A percentile compares a stretch with the other conserved stretches of the same genome.
Conservation (phyloP, 148 eudicot genomes). For the Silene uniflora region DNA sequence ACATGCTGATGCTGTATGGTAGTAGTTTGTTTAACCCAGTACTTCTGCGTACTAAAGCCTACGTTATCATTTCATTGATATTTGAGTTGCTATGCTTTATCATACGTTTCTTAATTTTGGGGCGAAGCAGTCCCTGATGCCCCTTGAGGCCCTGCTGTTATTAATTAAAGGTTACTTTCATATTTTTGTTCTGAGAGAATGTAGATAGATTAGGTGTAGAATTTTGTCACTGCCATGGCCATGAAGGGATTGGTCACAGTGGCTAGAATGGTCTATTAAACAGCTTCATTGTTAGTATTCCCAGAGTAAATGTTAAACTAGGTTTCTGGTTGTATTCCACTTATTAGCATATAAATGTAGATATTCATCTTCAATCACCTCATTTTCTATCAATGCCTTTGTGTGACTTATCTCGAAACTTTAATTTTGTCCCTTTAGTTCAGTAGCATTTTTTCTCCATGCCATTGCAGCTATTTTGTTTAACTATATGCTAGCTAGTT, state of each 20-base stretch:
- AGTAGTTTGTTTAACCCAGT: background rate
- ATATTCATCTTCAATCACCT: background rate
- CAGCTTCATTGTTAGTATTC: background rate
- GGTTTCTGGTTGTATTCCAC: background rate
- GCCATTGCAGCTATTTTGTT: background rate
- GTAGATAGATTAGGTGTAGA: background rate
- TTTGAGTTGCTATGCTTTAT: background rate
- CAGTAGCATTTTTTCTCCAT: background rate
- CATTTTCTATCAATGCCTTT: background rate
- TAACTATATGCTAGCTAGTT: background rate
- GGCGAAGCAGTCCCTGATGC: background rate
- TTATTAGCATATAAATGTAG: background rate
- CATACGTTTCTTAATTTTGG: background rate
- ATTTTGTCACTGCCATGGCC: background rate
- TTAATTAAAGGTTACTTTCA: background rate
- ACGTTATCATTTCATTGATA: background rate
- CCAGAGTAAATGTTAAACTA: background rate
- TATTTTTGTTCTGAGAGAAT: background rate
- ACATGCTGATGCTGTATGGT: background rate
- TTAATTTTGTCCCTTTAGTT: background rate
- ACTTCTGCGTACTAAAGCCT: conserved; percentile 12
- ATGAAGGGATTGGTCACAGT: background rate
- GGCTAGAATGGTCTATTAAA: background rate
- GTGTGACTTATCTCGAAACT: background rate
- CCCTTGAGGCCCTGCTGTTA: background rate